These are phyloP conservation scores for Tuber calosporum DNA, from an alignment of 495 filamentous ascomycete species.

Conservation along the genomic window DNA sequence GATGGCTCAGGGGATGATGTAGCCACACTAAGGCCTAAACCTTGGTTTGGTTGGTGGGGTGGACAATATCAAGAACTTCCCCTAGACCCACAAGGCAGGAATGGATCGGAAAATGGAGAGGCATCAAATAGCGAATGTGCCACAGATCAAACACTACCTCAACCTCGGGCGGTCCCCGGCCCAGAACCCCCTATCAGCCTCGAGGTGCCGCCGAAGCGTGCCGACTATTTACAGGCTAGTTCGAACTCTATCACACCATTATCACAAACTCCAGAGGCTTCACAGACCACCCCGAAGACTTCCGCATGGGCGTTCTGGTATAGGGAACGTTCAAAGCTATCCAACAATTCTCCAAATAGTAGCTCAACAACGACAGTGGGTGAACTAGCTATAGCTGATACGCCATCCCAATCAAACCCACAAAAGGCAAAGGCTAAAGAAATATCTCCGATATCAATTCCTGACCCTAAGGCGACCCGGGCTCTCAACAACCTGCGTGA, in stretches of 20 bases:
- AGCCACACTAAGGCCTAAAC: conserved; percentile 20
- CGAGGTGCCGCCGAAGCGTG: background rate
- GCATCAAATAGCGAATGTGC: background rate
- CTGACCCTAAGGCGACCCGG: conserved; percentile 22
- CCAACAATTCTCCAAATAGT: conserved; percentile 10
- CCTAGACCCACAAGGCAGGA: conserved; percentile 9
- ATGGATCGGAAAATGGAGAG: background rate
- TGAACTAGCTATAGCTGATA: conserved; percentile 35
- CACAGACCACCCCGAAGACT: background rate
- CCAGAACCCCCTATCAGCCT: background rate
- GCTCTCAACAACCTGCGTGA: conserved; percentile 30
- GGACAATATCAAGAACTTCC: conserved; percentile 17
- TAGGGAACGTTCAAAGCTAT: conserved; percentile 20
- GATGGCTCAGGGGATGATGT: conserved; percentile 25
- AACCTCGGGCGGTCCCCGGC: background rate
- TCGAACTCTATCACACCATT: background rate
- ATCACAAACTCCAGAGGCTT: background rate
- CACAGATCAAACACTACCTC: background rate
- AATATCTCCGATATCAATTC: conserved; percentile 16
- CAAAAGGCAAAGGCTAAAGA: conserved; percentile 39
- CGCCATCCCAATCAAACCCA: conserved; percentile 30
- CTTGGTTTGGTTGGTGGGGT: conserved; percentile 40
- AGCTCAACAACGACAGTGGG: conserved; percentile 26
- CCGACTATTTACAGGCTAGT: background rate
- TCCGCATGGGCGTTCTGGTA: conserved; percentile 40